A percentile compares a stretch with the other conserved stretches of the same genome.
Conservation (phyloP, 495 filamentous ascomycete genomes). For the Bacidia rubella region DNA sequence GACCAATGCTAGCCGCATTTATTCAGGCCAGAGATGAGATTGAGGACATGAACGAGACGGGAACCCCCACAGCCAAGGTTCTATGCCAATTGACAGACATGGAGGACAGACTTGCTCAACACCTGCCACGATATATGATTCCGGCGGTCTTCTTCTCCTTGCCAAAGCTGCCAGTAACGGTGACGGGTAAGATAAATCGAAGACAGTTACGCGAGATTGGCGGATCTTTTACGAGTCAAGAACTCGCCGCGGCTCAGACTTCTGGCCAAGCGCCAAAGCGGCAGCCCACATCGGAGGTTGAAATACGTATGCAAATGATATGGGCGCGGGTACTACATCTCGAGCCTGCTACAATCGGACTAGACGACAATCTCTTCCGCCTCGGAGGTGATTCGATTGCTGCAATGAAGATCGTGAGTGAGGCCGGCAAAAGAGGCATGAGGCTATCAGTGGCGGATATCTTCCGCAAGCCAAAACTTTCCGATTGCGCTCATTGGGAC, state of each 20-base stretch:
- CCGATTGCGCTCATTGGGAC: slow-evolving; percentile 7
- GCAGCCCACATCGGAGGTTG: slow-evolving; percentile 16
- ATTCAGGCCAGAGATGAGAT: neutral
- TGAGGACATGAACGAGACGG: neutral
- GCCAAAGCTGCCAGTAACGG: slow-evolving; percentile 22
- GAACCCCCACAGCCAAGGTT: neutral
- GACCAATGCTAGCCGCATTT: neutral
- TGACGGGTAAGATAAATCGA: slow-evolving; percentile 31
- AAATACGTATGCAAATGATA: slow-evolving; percentile 22
- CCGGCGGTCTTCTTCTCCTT: slow-evolving; percentile 27
- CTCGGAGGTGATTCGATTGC: slow-evolving; percentile 38
- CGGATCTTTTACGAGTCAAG: slow-evolving; percentile 18
- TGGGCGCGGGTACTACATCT: slow-evolving; percentile 27
- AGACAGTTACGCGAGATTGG: slow-evolving; percentile 20
- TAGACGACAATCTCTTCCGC: slow-evolving; percentile 34
- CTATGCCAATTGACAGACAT: neutral
- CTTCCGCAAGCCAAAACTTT: slow-evolving; percentile 21
- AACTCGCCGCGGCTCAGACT: neutral
- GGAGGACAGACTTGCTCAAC: slow-evolving; percentile 1
- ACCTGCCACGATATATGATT: slow-evolving; percentile 30
- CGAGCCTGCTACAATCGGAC: slow-evolving; percentile 26
- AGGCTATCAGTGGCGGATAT: slow-evolving; percentile 32
- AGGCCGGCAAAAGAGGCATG: slow-evolving; percentile 21
- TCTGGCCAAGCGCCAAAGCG: slow-evolving; percentile 4
- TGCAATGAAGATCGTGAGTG: slow-evolving; percentile 34